Evolutionary conservation across 1,139 yeast species (phyloP).

Genomic region (Yamadazyma songkhlaensis): DNA sequence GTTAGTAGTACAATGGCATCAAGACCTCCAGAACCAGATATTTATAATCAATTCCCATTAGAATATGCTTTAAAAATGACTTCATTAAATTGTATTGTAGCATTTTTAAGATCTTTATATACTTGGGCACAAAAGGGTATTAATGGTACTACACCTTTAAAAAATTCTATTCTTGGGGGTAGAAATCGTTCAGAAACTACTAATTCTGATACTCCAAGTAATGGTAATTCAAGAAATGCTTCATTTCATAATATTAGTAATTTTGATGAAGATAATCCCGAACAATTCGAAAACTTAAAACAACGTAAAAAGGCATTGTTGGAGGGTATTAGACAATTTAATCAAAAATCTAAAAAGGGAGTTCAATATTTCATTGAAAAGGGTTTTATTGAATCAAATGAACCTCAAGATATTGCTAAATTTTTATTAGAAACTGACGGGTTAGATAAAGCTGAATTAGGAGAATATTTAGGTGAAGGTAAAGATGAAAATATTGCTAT

Average conservation of each 20-base stretch:
- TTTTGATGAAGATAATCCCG: slow-evolving; percentile 63
- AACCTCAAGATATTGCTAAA: slow-evolving; percentile 68
- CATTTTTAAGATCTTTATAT: slow-evolving; percentile 75
- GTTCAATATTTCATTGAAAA: slow-evolving; percentile 57
- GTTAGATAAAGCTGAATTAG: slow-evolving; percentile 78
- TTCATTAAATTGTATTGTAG: slow-evolving; percentile 77
- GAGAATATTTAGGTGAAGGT: slow-evolving; percentile 93
- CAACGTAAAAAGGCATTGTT: slow-evolving; percentile 78
- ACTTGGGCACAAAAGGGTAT: slow-evolving; percentile 87
- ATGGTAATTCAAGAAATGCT: slow-evolving; percentile 20
- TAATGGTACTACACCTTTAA: slow-evolving; percentile 1
- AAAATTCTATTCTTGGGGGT: slow-evolving; percentile 8
- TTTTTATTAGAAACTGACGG: slow-evolving; percentile 78
- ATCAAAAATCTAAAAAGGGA: slow-evolving; percentile 83
- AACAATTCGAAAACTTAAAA: slow-evolving; percentile 82
- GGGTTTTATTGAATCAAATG: slow-evolving; percentile 59
- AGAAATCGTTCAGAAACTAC: slow-evolving; percentile 42
- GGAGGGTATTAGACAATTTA: slow-evolving; percentile 78
- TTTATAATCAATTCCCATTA: slow-evolving; percentile 55
- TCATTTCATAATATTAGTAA: slow-evolving; percentile 23
- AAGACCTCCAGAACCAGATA: slow-evolving; percentile 62
- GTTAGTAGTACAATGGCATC: slow-evolving; percentile 66
- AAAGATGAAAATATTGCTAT: slow-evolving; percentile 71
- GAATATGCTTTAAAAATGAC: slow-evolving; percentile 85
- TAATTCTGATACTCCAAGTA: slow-evolving; percentile 35